Evolutionary conservation across 495 filamentous ascomycete genomes (phyloP).

Genomic region (Hyaloscypha variabilis): DNA sequence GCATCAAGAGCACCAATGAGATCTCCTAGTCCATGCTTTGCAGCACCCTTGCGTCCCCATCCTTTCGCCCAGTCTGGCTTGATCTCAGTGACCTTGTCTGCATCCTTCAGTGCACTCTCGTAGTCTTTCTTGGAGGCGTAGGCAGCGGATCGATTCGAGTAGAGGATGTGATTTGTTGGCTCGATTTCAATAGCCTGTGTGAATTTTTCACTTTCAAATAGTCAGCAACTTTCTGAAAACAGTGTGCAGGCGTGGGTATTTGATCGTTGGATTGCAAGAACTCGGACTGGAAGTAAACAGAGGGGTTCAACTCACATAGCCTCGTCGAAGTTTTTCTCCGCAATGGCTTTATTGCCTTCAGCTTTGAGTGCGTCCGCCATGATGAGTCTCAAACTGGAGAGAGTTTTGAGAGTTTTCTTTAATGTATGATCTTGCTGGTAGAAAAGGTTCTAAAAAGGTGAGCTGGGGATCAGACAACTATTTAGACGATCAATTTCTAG

Average conservation of each 20-base stretch:
- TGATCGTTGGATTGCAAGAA: not conserved
- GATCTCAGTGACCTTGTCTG: slow-evolving; percentile 86
- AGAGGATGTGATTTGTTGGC: slow-evolving; percentile 89
- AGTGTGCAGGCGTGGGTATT: not conserved
- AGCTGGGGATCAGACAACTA: slow-evolving; percentile 2
- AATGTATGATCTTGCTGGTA: not conserved
- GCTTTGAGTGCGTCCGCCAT: slow-evolving; percentile 77
- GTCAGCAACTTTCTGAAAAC: slow-evolving; percentile 1
- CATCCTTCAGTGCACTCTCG: slow-evolving; percentile 82
- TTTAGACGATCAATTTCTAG: slow-evolving; percentile 1
- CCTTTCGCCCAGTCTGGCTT: slow-evolving; percentile 99
- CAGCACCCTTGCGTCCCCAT: slow-evolving; percentile 89
- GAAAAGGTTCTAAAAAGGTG: not conserved
- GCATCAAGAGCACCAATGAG: slow-evolving; percentile 83
- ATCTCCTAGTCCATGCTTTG: slow-evolving; percentile 83
- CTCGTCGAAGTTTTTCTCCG: slow-evolving; percentile 92
- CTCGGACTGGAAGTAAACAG: slow-evolving; percentile 26
- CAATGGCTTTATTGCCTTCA: slow-evolving; percentile 96
- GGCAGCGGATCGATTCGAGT: slow-evolving; percentile 97
- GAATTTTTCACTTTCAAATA: slow-evolving; percentile 78
- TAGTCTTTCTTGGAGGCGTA: slow-evolving; percentile 90
- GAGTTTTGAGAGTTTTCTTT: not conserved
- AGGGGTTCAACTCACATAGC: slow-evolving; percentile 72
- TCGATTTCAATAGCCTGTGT: slow-evolving; percentile 90
- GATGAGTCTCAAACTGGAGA: not conserved